Evolutionary conservation across 2,329 filamentous ascomycete species (phyloP).

Genomic region (Fusarium pseudocircinatum): DNA sequence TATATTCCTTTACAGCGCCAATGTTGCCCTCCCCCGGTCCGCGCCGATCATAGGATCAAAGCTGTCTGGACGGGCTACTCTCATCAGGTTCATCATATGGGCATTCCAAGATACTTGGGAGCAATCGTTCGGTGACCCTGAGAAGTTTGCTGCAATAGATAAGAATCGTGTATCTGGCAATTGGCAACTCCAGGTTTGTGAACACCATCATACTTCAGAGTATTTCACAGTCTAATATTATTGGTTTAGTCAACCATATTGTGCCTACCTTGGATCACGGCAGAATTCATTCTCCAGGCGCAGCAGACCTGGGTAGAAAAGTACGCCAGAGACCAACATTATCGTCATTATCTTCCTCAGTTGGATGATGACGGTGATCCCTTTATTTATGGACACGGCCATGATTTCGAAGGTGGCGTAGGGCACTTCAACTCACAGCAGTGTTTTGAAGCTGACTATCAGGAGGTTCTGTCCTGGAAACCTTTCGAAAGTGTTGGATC

Average conservation of each 20-base stretch:
- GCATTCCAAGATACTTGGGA: conserved; percentile 53
- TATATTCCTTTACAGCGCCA: conserved; percentile 62
- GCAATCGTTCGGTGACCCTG: conserved; percentile 48
- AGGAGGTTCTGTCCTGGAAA: conserved; percentile 38
- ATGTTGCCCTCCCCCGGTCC: conserved; percentile 57
- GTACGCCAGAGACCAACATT: conserved; percentile 48
- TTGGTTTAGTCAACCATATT: conserved; percentile 54
- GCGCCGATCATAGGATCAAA: conserved; percentile 56
- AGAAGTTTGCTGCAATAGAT: not conserved
- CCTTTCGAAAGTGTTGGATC: conserved; percentile 29
- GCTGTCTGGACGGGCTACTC: conserved; percentile 55
- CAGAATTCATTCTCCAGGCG: conserved; percentile 58
- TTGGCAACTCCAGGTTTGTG: conserved; percentile 56
- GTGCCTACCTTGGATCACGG: conserved; percentile 55
- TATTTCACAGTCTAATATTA: conserved; percentile 4
- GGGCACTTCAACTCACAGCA: conserved; percentile 46
- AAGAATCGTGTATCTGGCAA: conserved; percentile 46
- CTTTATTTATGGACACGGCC: conserved; percentile 15
- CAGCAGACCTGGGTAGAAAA: conserved; percentile 58
- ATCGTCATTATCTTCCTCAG: conserved; percentile 46
- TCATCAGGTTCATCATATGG: conserved; percentile 50
- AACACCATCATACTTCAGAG: not conserved
- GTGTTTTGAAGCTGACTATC: conserved; percentile 52
- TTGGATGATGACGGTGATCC: conserved; percentile 11
- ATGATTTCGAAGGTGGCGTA: conserved; percentile 38